These are phyloP conservation scores for Bipolaris victoriae DNA, from an alignment of 2,329 filamentous ascomycete species.

Conservation along the genomic window DNA sequence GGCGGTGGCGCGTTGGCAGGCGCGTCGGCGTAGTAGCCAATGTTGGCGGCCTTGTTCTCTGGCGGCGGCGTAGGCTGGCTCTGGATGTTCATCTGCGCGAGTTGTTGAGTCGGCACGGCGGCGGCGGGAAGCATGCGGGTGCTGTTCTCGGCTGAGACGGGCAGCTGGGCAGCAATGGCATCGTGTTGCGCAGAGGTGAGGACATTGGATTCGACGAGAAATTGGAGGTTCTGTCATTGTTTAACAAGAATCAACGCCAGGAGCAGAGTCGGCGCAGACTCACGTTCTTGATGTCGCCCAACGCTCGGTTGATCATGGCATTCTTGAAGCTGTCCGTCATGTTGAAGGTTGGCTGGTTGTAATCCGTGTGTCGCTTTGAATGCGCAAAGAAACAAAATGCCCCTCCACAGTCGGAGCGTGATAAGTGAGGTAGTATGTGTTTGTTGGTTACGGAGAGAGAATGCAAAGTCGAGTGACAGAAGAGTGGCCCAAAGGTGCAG, in stretches of 20 bases:
- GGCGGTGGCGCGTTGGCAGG: conserved; percentile 53
- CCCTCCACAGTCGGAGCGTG: too few relatives aligned
- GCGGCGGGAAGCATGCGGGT: conserved; percentile 32
- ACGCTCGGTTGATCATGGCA: conserved; percentile 78
- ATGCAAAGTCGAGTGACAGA: conserved; percentile 6
- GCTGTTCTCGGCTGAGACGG: conserved; percentile 73
- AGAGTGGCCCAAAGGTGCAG: conserved; percentile 5
- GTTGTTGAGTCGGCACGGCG: conserved; percentile 41
- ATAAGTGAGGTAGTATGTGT: background rate
- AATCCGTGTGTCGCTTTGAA: background rate
- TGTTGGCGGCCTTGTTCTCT: conserved; percentile 49
- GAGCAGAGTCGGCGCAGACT: conserved; percentile 33
- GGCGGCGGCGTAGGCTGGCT: conserved; percentile 37
- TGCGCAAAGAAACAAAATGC: background rate
- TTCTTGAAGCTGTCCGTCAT: conserved; percentile 56
- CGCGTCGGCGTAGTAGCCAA: conserved; percentile 50
- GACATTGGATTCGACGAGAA: conserved; percentile 80
- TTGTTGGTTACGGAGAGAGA: background rate
- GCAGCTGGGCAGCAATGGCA: conserved; percentile 75
- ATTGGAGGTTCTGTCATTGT: conserved; percentile 82
- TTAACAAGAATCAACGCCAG: conserved; percentile 14
- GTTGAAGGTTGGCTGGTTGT: conserved; percentile 8
- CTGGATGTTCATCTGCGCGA: conserved; percentile 43
- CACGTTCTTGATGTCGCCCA: conserved; percentile 86
- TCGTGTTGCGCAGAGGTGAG: conserved; percentile 79